Percentiles rank a stretch among this genome's conserved stretches.
These are phyloP conservation scores for Paxillus ammoniavirescens DNA, from an alignment of 768 basidiomycete species.

Conservation along the genomic window DNA sequence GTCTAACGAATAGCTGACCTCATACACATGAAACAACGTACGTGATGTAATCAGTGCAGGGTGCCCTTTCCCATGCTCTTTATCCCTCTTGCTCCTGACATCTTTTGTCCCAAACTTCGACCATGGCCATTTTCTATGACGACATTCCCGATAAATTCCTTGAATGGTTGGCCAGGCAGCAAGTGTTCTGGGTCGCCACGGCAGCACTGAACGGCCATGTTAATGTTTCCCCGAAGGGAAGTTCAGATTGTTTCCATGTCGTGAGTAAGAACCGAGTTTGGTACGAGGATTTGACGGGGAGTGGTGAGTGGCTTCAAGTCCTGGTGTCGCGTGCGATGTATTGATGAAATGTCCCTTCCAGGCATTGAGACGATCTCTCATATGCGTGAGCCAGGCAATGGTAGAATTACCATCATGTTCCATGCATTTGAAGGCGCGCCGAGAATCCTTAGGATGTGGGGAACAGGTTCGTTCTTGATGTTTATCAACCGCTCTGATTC, in stretches of 20 bases:
- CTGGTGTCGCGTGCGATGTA: background rate
- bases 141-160: conserved; percentile 52
- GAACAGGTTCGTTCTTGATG: conserved; percentile 41
- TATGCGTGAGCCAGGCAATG: conserved; percentile 54
- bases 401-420: conserved; percentile 60
- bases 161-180: conserved; percentile 59
- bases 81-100: no score
- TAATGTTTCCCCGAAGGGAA: conserved; percentile 68
- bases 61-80: no score
- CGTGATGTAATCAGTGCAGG: no score
- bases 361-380: conserved; percentile 61
- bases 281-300: conserved; percentile 76
- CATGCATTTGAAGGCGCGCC: conserved; percentile 60
- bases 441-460: conserved; percentile 57
- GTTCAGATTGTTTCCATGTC: conserved; percentile 59
- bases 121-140: conserved; percentile 59
- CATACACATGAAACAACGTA: no score
- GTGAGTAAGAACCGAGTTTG: conserved; percentile 53
- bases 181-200: conserved; percentile 72
- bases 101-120: background rate
- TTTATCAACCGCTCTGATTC: background rate
- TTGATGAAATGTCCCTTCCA: conserved; percentile 16
- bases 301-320: conserved; percentile 42
- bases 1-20: no score
- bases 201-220: conserved; percentile 66